A percentile compares a stretch with the other conserved stretches of the same genome.
Conservation (phyloP, 495 filamentous ascomycete genomes). For the Astrothelium subdiscretum region DNA sequence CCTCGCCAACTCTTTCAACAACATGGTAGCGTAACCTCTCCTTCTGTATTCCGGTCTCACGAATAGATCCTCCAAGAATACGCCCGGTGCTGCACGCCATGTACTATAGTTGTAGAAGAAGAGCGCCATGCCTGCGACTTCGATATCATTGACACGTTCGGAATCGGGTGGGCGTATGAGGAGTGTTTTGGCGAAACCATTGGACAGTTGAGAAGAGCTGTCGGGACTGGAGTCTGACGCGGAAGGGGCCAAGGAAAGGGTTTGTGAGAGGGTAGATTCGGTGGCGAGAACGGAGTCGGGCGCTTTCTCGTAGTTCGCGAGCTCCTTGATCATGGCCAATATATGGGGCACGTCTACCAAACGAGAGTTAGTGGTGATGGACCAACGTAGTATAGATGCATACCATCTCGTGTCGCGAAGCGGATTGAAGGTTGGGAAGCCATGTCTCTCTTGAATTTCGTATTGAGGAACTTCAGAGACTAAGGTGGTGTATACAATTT, state of each 20-base stretch:
- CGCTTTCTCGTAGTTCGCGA: conserved; percentile 77
- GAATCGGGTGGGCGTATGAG: conserved; percentile 31
- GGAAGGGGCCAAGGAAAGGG: conserved; percentile 60
- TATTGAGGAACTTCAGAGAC: not conserved
- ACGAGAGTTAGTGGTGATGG: not conserved
- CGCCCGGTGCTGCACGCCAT: conserved; percentile 75
- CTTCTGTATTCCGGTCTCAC: conserved; percentile 59
- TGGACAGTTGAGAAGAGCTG: not conserved
- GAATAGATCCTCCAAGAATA: conserved; percentile 91
- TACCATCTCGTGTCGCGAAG: conserved; percentile 20
- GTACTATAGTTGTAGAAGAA: conserved; percentile 72
- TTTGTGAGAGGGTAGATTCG: conserved; percentile 54
- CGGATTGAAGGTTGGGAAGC: not conserved
- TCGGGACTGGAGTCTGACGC: conserved; percentile 9
- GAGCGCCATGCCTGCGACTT: conserved; percentile 46
- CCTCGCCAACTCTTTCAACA: conserved; percentile 66
- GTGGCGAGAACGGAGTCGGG: conserved; percentile 69
- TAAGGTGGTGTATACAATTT: not conserved
- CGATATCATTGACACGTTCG: not conserved
- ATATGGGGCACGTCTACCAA: conserved; percentile 69
- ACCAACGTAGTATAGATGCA: not conserved
- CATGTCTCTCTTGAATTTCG: not conserved
- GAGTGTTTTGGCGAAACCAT: conserved; percentile 15
- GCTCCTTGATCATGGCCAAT: conserved; percentile 71
- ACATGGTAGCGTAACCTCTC: conserved; percentile 63